Evolutionary conservation across 208 protist genomes (phyloP), one percentile per base, ranked within the genome.

Genomic region (Crithidia expoeki): DNA sequence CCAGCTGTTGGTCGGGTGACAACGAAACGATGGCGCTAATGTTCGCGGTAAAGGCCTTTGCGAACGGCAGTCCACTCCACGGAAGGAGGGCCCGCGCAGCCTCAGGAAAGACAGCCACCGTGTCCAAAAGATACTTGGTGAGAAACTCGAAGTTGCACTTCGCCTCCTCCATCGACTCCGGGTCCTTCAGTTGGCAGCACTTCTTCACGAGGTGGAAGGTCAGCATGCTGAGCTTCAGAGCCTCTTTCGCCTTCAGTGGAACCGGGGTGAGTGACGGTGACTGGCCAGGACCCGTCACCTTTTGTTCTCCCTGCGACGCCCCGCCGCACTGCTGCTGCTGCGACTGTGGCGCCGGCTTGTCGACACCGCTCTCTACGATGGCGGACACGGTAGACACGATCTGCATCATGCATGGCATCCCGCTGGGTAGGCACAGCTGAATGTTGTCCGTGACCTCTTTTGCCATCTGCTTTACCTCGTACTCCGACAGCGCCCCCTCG

Each of bases 171-270:
- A 80, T 80, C 21, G 88, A 94, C 65, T 90, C 87, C 16, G 86
- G 83, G 58, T 90, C 65, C 55, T 86, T 89, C 60, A 95, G 74
- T 44, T 92, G 75, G 67, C 90, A 95, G 66, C 85, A 94, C 61
- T 91, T 92, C 64, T 83, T 79, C 16, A 90, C 58, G 17, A 95
- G 71, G 71, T 93, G 81, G n/a, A 92, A 78, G 4, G 88, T 49
- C 16, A 95, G 71, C 50, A 92, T 21, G 55, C 85, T 89, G 3
- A 95, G 72, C 60, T 74, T 82, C 6, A 93, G 38, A 28, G 80
- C 81, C 32, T 95, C 87, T 49, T 85, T 80, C 27, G 78, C 74
- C 50, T 85, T 82, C 47, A 91, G 50, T 21, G 80, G 85, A 17
- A 91, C 69, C 16, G 85, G 85, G 14, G 85, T 91, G 2, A 81